A percentile compares a stretch with the other conserved stretches of the same genome.
Conservation (phyloP, 2,329 filamentous ascomycete genomes). For the Fusarium goolgardi region DNA sequence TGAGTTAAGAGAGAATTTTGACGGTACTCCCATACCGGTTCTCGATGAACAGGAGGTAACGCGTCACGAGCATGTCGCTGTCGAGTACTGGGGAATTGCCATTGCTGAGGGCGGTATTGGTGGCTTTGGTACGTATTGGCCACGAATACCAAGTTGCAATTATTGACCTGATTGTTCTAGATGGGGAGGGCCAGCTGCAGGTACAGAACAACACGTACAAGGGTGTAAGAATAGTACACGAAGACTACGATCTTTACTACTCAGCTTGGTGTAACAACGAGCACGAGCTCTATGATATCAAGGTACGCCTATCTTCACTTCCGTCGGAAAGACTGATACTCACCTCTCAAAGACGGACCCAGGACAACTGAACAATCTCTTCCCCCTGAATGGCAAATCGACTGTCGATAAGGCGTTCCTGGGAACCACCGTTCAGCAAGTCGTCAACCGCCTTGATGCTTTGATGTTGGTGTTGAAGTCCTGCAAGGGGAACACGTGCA, state of each 20-base stretch:
- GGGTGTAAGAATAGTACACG: conserved; percentile 64
- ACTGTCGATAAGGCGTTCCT: conserved; percentile 31
- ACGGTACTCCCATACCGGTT: conserved; percentile 66
- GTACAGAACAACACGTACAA: conserved; percentile 69
- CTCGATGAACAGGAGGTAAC: conserved; percentile 43
- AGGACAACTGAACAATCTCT: conserved; percentile 62
- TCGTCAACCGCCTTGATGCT: conserved; percentile 65
- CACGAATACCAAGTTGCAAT: neutral
- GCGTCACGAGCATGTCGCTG: conserved; percentile 65
- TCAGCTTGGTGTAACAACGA: conserved; percentile 77
- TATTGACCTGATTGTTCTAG: conserved; percentile 23
- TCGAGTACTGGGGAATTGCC: conserved; percentile 67
- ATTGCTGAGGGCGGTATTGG: conserved; percentile 52
- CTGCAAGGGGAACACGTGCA: conserved; percentile 65
- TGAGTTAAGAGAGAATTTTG: conserved; percentile 62
- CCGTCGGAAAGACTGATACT: neutral
- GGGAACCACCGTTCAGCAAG: conserved; percentile 48
- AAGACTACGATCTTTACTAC: conserved; percentile 71
- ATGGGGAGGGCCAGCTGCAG: conserved; percentile 33
- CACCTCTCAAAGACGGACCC: conserved; percentile 59
- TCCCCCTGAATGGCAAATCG: neutral
- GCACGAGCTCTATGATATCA: conserved; percentile 73
- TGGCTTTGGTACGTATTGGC: conserved; percentile 41
- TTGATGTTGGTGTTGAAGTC: conserved; percentile 71
- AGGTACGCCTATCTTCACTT: conserved; percentile 45